Evolutionary conservation across 1,284 basidiomycete species (phyloP), one percentile per base, ranked within the genome.

Genomic region (Cryptococcus maquisensis): DNA sequence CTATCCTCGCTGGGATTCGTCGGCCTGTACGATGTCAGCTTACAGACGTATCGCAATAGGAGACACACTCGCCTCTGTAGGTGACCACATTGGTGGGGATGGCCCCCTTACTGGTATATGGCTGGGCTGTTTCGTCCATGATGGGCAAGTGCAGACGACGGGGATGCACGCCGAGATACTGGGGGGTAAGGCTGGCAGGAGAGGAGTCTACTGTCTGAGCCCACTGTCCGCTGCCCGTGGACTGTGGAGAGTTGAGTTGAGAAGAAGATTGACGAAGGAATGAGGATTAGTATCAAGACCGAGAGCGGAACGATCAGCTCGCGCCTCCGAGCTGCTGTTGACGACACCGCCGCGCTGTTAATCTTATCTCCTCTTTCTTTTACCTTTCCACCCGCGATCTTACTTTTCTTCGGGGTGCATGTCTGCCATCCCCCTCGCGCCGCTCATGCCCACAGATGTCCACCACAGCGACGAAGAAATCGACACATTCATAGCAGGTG

Each of bases 81-180:
- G 59, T 62, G 51, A 74, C 67, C 44, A 67, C 55, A 49, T 74
- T 74, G 49, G 72, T 74, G 2, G 72, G 72, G 21, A 74, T 65
- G 8, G 72, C 72, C 52, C 68, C 61, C n/a, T 50, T 50, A 32
- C 57, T 62, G 12, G 57, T 63, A 5, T 60, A 44, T 13, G 62
- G 62, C 21, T 54, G 51, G 15, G 47, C 47, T 13, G 21, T 23
- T 4, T 44, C 20, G 20, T 36, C 49, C 49, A 47, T 47, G 26
- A 47, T 47, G 6, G 2, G n/a, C n/a, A n/a, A n/a, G n/a, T n/a
- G n/a, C n/a, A n/a, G n/a, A n/a, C n/a, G n/a, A n/a, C n/a, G n/a
- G n/a, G n/a, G n/a, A n/a, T n/a, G n/a, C n/a, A n/a, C n/a, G n/a
- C n/a, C n/a, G n/a, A n/a, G n/a, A n/a, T n/a, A n/a, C n/a, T n/a